Conservation (phyloP, 176 grass and related monocot genomes). For the Puccinellia tenuiflora region DNA sequence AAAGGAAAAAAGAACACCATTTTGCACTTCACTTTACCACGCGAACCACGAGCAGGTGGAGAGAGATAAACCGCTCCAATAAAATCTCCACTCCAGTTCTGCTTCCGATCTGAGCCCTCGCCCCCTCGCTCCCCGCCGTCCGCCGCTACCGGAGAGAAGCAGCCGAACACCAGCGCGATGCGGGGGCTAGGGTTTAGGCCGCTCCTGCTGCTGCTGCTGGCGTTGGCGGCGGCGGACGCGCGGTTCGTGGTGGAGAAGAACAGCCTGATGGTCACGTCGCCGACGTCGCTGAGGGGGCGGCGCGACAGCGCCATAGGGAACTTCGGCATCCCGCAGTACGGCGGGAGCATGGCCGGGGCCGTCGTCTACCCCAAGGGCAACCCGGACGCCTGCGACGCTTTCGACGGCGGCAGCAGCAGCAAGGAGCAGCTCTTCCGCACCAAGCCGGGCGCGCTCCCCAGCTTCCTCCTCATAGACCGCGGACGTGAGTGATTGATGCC, state of each 20-base stretch:
- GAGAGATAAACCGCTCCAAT: background rate
- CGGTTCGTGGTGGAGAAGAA: conserved; percentile 99
- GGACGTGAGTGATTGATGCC: conserved; percentile 46
- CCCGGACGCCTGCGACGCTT: conserved; percentile 54
- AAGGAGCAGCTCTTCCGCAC: conserved; percentile 50
- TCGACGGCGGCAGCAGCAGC: background rate
- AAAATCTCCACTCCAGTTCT: background rate
- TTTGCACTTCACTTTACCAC: background rate
- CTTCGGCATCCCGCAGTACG: conserved; percentile 97
- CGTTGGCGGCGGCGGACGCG: conserved; percentile 22
- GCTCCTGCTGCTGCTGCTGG: background rate
- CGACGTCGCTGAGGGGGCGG: conserved; percentile 54
- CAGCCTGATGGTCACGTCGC: conserved; percentile 87
- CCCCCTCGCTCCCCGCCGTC: background rate
- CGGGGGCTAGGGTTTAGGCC: conserved; percentile 25
- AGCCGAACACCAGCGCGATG: background rate
- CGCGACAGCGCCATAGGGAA: conserved; percentile 93
- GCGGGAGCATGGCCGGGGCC: conserved; percentile 84
- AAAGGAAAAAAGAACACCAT: background rate
- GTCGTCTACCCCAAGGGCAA: conserved; percentile 84
- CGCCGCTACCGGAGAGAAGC: background rate
- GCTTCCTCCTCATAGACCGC: conserved; percentile 91
- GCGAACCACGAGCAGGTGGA: background rate
- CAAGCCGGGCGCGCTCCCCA: conserved; percentile 76
- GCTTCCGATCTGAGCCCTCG: conserved; percentile 33